Conservation (phyloP, 169 alveolate species). For the Eimeria sp. region DNA sequence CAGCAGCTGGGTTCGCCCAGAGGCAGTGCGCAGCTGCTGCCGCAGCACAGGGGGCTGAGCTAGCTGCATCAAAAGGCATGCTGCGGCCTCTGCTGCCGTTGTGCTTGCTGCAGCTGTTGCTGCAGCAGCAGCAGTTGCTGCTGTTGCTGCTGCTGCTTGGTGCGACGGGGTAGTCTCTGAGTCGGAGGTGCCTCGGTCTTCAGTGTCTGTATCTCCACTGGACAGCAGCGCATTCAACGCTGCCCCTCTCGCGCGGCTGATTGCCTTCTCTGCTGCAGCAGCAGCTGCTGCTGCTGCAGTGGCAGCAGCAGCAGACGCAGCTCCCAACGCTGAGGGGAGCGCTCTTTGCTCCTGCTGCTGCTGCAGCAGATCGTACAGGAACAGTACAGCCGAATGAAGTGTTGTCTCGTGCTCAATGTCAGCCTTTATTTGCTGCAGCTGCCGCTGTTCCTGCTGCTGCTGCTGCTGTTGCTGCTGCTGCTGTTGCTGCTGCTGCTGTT, state of each 20-base stretch:
- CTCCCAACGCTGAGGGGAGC: slow-evolving; percentile 20
- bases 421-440: slow-evolving; percentile 12
- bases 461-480: slow-evolving; percentile 63
- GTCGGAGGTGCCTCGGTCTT: background rate
- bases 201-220: slow-evolving; percentile 33
- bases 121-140: background rate
- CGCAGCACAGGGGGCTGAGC: slow-evolving; percentile 24
- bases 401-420: background rate
- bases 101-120: slow-evolving; percentile 31
- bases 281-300: slow-evolving; percentile 70
- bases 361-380: slow-evolving; percentile 36
- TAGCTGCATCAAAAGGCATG: background rate
- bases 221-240: slow-evolving; percentile 53
- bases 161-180: background rate
- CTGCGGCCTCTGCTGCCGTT: slow-evolving; percentile 25
- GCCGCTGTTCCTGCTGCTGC: slow-evolving; percentile 49
- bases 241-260: slow-evolving; percentile 71
- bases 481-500: slow-evolving; percentile 27
- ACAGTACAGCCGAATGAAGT: slow-evolving; percentile 3
- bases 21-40: slow-evolving; percentile 45
- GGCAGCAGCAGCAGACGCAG: slow-evolving; percentile 54
- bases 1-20: slow-evolving; percentile 21
- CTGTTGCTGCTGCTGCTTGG: slow-evolving; percentile 9
- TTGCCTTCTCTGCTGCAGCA: slow-evolving; percentile 39
- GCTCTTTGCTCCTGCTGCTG: slow-evolving; percentile 22